Base-by-base conservation (phyloP, 1,284 basidiomycete species). In the Bondarzewia mesenterica region DNA sequence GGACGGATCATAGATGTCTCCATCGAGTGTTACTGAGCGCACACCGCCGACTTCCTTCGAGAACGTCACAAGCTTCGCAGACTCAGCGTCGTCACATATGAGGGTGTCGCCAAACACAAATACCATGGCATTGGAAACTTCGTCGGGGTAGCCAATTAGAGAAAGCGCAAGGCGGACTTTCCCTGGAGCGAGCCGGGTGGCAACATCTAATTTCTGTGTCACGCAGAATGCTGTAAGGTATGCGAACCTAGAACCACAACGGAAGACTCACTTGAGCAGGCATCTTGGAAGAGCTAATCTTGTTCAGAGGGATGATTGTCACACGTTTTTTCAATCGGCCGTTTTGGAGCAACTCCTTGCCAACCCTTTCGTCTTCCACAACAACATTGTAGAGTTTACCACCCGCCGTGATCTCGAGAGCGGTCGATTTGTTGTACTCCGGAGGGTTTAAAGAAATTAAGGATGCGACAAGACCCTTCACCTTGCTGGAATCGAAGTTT, bases 1-100 rank as follows among this genome's bases (percentile, higher is more conserved):
- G 3, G 88, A 89, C 0, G 96, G 95, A 58, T 99, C 95, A 66
- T 99, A 99, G 6, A 97, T 83, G 60, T 99, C 96, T 15, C 96
- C 96, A 22, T 93, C 86, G 16, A 95, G 73, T 1, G 96, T 99
- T 46, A 99, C 93, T 10, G 89, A 93, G 50, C 85, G 85, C 52
- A 88, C 80, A 14, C 41, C 41, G 8, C 82, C 77, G 15, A 87
- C 77, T 22, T 83, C 76, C 6, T 66, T 71, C 21, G 74, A 67
- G 70, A 97, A 99, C 0, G 96, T 97, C 37, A 97, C 89, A 0
- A 73, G 71, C 62, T 94, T 92, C 7, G 96, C 96, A 0, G 93
- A 80, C 25, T 85, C 83, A 3, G 93, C 82, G 61, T 96, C 93
- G 40, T 86, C 82, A 63, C 94, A 98, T 60, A 99, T 83, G 53